phyloP scores from a whole-genome alignment of 495 filamentous ascomycete genomes.

The Talaromyces proteolyticus region DNA sequence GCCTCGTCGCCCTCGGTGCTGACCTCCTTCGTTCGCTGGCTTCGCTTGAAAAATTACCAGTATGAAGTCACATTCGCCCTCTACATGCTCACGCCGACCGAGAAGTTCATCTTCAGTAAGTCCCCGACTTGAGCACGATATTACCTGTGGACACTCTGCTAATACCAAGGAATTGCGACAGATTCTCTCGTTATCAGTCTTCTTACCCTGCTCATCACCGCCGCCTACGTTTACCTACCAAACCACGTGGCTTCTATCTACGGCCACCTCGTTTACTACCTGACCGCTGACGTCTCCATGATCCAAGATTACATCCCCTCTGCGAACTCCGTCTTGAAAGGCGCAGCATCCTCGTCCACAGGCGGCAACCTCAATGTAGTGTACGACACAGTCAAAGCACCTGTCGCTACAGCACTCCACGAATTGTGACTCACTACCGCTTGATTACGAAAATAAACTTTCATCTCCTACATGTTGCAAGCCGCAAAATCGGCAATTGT shows the following conservation, averaged over 20 bases:
- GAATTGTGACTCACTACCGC: slow-evolving; percentile 23
- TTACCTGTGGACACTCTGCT: neutral
- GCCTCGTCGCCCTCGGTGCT: slow-evolving; percentile 30
- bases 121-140: slow-evolving; percentile 4
- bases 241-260: slow-evolving; percentile 76
- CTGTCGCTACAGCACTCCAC: slow-evolving; percentile 27
- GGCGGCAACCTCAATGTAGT: slow-evolving; percentile 30
- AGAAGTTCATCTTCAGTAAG: slow-evolving; percentile 83
- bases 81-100: slow-evolving; percentile 81
- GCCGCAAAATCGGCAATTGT: no score
- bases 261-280: slow-evolving; percentile 89
- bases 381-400: slow-evolving; percentile 36
- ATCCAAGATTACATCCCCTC: slow-evolving; percentile 27
- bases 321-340: slow-evolving; percentile 23
- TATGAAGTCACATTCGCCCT: slow-evolving; percentile 81
- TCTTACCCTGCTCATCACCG: slow-evolving; percentile 76
- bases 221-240: slow-evolving; percentile 84
- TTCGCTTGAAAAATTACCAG: slow-evolving; percentile 77
- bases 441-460: neutral
- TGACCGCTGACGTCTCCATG: slow-evolving; percentile 62
- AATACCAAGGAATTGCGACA: slow-evolving; percentile 22
- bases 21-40: slow-evolving; percentile 49
- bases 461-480: no score
- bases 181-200: slow-evolving; percentile 89
- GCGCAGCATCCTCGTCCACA: slow-evolving; percentile 28